Percentiles rank a stretch among this genome's conserved stretches.
phyloP scores from a whole-genome alignment of 1,139 yeast genomes.

The Yamadazyma spencermartinsiae region DNA sequence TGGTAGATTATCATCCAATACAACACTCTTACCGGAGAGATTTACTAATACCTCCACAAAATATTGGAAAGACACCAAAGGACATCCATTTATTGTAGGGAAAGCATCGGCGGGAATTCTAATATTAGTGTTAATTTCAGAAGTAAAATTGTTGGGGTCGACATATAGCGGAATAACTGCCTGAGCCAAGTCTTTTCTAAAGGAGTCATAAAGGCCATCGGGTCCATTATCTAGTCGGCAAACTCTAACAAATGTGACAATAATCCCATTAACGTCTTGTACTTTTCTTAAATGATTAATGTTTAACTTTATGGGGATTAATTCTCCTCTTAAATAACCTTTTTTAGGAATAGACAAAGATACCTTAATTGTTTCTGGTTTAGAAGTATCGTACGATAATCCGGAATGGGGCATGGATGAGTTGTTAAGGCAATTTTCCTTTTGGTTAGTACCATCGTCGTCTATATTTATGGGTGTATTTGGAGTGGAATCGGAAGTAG shows the following conservation, averaged over 20 bases:
- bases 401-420: neutral
- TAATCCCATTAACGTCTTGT: constrained; percentile 73
- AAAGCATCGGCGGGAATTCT: constrained; percentile 83
- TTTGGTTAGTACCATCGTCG: neutral
- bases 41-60: constrained; percentile 81
- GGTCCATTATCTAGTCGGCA: constrained; percentile 74
- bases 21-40: constrained; percentile 47
- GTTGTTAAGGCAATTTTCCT: neutral
- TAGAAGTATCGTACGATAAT: constrained; percentile 6
- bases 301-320: constrained; percentile 66
- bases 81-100: constrained; percentile 77
- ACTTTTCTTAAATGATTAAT: constrained; percentile 71
- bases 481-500: neutral
- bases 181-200: constrained; percentile 82
- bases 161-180: constrained; percentile 75
- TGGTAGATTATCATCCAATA: constrained; percentile 32
- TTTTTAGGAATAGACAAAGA: constrained; percentile 60
- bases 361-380: constrained; percentile 46
- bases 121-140: constrained; percentile 62
- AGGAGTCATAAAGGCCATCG: constrained; percentile 67
- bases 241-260: constrained; percentile 76
- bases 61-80: constrained; percentile 78
- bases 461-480: constrained; percentile 2
- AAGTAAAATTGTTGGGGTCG: constrained; percentile 62
- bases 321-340: constrained; percentile 79